Conservation (phyloP, 2,329 filamentous ascomycete genomes). For the Penicillium sp. region DNA sequence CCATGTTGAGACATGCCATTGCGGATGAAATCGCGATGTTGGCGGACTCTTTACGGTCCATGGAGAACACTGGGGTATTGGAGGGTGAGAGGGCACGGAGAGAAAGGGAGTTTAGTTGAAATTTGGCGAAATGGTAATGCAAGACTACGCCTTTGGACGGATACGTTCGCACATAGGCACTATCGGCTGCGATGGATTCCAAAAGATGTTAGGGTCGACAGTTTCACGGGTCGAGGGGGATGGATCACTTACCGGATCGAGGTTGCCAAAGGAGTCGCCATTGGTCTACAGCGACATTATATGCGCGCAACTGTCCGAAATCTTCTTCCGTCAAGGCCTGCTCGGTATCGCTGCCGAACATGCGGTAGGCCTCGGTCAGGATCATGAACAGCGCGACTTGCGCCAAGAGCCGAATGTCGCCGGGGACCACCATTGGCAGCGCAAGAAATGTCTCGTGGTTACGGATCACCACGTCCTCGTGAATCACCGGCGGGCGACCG, state of each 20-base stretch:
- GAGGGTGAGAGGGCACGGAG: constrained; percentile 45
- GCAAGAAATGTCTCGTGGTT: constrained; percentile 60
- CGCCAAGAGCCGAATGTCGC: constrained; percentile 59
- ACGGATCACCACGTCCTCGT: constrained; percentile 59
- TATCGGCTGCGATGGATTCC: constrained; percentile 35
- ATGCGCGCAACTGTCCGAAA: constrained; percentile 50
- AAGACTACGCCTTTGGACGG: constrained; percentile 54
- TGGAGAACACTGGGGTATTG: constrained; percentile 44
- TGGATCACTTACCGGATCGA: constrained; percentile 41
- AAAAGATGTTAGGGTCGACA: constrained; percentile 5
- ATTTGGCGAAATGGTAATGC: constrained; percentile 56
- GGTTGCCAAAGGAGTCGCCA: constrained; percentile 54
- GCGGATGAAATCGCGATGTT: constrained; percentile 51
- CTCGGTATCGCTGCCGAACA: constrained; percentile 59
- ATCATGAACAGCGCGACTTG: constrained; percentile 62
- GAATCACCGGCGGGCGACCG: constrained; percentile 59
- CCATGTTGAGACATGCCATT: constrained; percentile 50
- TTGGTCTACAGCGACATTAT: constrained; percentile 53
- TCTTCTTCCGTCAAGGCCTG: constrained; percentile 54
- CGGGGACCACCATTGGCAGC: constrained; percentile 52
- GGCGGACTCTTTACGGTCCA: constrained; percentile 47
- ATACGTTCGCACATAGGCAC: constrained; percentile 51
- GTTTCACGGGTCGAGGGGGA: not conserved
- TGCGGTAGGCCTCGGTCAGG: constrained; percentile 57
- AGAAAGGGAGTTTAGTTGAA: constrained; percentile 52